phyloP scores from a whole-genome alignment of 257 asterid genomes.

The Jacaranda copaia region DNA sequence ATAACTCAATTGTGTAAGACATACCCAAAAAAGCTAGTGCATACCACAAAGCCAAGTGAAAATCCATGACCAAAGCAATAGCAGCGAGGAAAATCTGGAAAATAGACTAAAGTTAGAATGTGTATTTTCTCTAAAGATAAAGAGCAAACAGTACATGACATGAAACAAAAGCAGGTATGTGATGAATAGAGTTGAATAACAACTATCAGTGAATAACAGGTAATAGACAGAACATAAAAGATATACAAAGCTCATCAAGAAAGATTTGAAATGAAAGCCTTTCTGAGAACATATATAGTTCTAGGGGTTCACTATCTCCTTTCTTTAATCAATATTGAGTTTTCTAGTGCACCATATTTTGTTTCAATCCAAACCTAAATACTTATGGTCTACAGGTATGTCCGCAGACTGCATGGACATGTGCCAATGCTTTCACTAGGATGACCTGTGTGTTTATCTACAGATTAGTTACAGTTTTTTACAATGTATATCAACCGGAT shows the following conservation, averaged over 20 bases:
- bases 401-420: neutral
- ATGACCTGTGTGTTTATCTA: neutral
- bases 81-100: constrained; percentile 86
- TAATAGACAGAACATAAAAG: neutral
- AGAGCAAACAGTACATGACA: constrained; percentile 19
- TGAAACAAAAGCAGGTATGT: constrained; percentile 30
- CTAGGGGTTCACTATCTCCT: neutral
- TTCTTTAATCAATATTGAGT: neutral
- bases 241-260: constrained; percentile 21
- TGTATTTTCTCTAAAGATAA: neutral
- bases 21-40: constrained; percentile 75
- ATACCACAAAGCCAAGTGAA: constrained; percentile 94
- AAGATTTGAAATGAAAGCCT: neutral
- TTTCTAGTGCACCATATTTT: constrained; percentile 16
- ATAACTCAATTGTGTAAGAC: constrained; percentile 37
- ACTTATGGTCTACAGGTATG: neutral
- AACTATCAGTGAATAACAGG: neutral
- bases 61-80: constrained; percentile 78
- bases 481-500: neutral
- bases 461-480: neutral
- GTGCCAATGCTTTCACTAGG: neutral
- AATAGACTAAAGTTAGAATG: constrained; percentile 36
- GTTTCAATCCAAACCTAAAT: neutral
- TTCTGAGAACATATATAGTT: neutral
- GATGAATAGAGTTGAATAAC: constrained; percentile 11